Evolutionary conservation across 371 early-diverging fungal species (phyloP).

Genomic region (Cokeromyces recurvatus): DNA sequence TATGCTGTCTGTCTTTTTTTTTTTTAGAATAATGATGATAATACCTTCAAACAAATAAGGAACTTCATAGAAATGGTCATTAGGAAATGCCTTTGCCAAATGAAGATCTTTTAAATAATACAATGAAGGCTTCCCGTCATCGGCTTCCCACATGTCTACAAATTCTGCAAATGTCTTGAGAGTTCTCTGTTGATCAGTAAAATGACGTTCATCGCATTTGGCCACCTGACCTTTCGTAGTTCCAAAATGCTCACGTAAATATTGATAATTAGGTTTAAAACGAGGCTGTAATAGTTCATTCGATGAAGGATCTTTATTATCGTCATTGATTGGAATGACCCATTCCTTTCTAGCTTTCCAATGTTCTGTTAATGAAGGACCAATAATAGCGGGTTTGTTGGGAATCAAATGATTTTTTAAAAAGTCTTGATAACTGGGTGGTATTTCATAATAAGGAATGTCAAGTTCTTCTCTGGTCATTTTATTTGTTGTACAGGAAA

Average conservation of each 20-base stretch:
- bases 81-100: slow-evolving; percentile 48
- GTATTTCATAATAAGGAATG: slow-evolving; percentile 37
- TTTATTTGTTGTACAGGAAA: not conserved
- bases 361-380: slow-evolving; percentile 42
- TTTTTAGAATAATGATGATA: not conserved
- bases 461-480: not conserved
- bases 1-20: not conserved
- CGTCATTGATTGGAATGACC: slow-evolving; percentile 34
- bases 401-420: slow-evolving; percentile 46
- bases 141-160: slow-evolving; percentile 40
- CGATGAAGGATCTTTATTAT: slow-evolving; percentile 1
- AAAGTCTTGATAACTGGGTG: slow-evolving; percentile 50
- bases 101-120: slow-evolving; percentile 76
- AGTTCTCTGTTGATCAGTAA: slow-evolving; percentile 57
- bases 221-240: slow-evolving; percentile 52
- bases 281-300: slow-evolving; percentile 8
- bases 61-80: slow-evolving; percentile 41
- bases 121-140: slow-evolving; percentile 12
- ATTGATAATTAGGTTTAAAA: slow-evolving; percentile 35
- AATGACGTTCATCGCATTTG: slow-evolving; percentile 49
- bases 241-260: slow-evolving; percentile 28
- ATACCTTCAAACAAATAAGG: slow-evolving; percentile 52
- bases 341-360: slow-evolving; percentile 65
- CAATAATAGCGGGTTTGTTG: slow-evolving; percentile 58
- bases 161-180: slow-evolving; percentile 54